Conservation (phyloP, 768 basidiomycete species). For the Lentinula guzmanii region DNA sequence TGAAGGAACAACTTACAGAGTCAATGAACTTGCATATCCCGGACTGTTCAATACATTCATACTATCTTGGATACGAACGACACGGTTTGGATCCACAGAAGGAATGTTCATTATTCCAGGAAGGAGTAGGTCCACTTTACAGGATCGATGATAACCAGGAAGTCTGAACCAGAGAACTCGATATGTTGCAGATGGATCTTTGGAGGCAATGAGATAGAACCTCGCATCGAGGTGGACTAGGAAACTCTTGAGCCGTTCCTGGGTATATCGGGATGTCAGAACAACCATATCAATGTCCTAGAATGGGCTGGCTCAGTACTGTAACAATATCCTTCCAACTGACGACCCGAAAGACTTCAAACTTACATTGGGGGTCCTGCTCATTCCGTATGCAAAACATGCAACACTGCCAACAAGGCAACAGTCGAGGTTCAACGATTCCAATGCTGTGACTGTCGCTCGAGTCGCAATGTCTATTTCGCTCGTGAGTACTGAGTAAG, state of each 20-base stretch:
- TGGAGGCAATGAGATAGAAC: conserved; percentile 31
- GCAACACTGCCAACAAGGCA: conserved; percentile 36
- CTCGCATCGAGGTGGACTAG: conserved; percentile 22
- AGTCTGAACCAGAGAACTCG: conserved; percentile 34
- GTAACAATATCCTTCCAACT: neutral
- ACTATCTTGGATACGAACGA: conserved; percentile 12
- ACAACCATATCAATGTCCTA: conserved; percentile 46
- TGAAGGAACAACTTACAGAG: too few species aligned
- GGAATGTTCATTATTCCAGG: conserved; percentile 33
- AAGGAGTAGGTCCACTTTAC: conserved; percentile 34
- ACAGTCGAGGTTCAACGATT: conserved; percentile 18
- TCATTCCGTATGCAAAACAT: conserved; percentile 31
- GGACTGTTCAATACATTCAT: neutral
- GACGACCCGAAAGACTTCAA: neutral
- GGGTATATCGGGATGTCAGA: conserved; percentile 22
- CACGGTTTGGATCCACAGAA: conserved; percentile 16
- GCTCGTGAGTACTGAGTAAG: neutral
- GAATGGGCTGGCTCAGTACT: conserved; percentile 2
- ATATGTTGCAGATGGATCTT: conserved; percentile 32
- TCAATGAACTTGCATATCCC: too few species aligned
- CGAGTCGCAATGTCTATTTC: conserved; percentile 11
- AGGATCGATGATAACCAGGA: conserved; percentile 13
- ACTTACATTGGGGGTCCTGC: conserved; percentile 29
- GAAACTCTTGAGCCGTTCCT: conserved; percentile 34
- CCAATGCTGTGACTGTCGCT: conserved; percentile 18